A percentile compares a stretch with the other conserved stretches of the same genome.
Evolutionary conservation across 495 filamentous ascomycete genomes (phyloP).

Genomic region (Aspergillus sclerotioniger): DNA sequence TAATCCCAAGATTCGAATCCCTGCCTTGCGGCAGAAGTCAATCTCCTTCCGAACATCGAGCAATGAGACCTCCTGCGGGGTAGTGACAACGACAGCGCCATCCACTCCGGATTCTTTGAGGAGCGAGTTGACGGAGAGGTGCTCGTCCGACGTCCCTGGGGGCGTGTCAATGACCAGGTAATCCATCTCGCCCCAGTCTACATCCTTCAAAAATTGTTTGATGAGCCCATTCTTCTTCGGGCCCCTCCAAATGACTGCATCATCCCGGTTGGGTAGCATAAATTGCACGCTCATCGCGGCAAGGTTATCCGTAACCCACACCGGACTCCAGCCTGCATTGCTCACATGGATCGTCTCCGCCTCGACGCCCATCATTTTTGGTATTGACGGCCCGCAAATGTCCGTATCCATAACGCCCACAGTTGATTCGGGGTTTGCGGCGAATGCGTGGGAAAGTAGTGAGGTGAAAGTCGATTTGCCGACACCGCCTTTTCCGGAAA

Average conservation of each 20-base stretch:
- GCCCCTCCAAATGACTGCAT: constrained; percentile 94
- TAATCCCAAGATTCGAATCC: constrained; percentile 79
- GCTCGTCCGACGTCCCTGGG: constrained; percentile 92
- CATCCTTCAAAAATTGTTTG: constrained; percentile 95
- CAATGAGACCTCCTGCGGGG: constrained; percentile 90
- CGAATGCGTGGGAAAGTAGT: constrained; percentile 83
- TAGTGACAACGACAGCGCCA: constrained; percentile 89
- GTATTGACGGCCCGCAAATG: constrained; percentile 90
- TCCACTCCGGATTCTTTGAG: constrained; percentile 86
- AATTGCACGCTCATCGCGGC: constrained; percentile 96
- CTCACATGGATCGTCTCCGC: constrained; percentile 86
- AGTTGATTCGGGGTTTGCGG: constrained; percentile 66
- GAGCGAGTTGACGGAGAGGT: constrained; percentile 85
- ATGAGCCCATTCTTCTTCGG: constrained; percentile 98
- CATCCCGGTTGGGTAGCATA: constrained; percentile 89
- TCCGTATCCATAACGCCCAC: constrained; percentile 97
- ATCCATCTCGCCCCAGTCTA: constrained; percentile 94
- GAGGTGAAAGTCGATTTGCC: constrained; percentile 91
- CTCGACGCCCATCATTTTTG: constrained; percentile 98
- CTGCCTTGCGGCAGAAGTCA: constrained; percentile 94
- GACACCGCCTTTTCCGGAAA: constrained; percentile 94
- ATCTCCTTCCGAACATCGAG: constrained; percentile 95
- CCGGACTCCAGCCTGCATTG: constrained; percentile 81
- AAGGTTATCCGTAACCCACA: constrained; percentile 90
- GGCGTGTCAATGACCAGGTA: constrained; percentile 93